Base-by-base conservation (phyloP, 2,329 filamentous ascomycete genomes). In the Colletotrichum tropicale region DNA sequence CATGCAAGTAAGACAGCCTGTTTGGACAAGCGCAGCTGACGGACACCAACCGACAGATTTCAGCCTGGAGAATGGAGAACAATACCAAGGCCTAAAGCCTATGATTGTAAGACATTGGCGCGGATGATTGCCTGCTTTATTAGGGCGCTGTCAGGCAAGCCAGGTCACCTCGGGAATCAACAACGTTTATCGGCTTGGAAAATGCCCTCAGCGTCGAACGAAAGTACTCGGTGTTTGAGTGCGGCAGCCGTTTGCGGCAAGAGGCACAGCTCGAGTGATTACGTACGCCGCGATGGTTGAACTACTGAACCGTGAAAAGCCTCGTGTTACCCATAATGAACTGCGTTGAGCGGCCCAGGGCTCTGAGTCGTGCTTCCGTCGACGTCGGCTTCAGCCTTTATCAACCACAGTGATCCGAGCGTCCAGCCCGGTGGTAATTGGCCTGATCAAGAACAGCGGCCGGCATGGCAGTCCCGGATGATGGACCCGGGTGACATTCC, bases 401-500 rank as follows among this genome's bases (percentile, higher is more conserved):
- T 58, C 36, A 36, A 43, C 15, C 38, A 56, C 24, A 13, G 43
- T 66, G 62, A 62, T 55, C 48, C 58, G 52, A 62, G 68, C 61
- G 61, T 34, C 68, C 61, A 32, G 52, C 32, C 55, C 52, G 38
- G 56, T 61, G 16, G 9, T 67, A 13, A 21, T 21, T 65, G 70
- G 24, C 64, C 74, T 75, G 64, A 73, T 64, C 12, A 34, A 75
- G 64, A 36, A 75, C 64, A 36, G 69, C 28, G 56, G 48, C 70
- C 73, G 64, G 73, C 70, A 65, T 75, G 56, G 70, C 64, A 60
- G 56, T 30, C 62, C 64, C 73, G 70, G 32, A 21, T 61, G 8
- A 68, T 75, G 70, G 70, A 68, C 62, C 64, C 43, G 73, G 56
- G 70, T 65, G 64, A 56, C 48, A 73, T 73, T 69, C 58, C 64